Conservation (phyloP, 257 asterid genomes). For the Ballota nigra region DNA sequence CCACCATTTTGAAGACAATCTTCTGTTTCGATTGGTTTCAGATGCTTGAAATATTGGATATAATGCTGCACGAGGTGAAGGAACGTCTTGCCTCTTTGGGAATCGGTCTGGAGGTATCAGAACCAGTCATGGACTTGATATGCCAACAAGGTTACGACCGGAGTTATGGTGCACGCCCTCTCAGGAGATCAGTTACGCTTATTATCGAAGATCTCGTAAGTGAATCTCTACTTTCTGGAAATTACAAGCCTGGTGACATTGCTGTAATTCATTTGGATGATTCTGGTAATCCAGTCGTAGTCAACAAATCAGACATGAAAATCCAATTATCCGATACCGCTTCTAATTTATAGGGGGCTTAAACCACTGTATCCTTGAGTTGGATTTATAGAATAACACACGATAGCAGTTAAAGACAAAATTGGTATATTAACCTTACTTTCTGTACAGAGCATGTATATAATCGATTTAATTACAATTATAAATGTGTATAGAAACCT, state of each 20-base stretch:
- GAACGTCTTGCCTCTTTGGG: conserved; percentile 65
- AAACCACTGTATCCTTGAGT: neutral
- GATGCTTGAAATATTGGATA: conserved; percentile 81
- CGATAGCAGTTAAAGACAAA: neutral
- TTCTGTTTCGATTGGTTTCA: conserved; percentile 26
- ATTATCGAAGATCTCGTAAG: conserved; percentile 76
- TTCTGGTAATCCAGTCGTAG: conserved; percentile 70
- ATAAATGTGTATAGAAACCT: conserved; percentile 17
- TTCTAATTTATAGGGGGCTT: conserved; percentile 29
- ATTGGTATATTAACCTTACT: conserved; percentile 9
- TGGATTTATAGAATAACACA: neutral
- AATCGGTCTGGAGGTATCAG: conserved; percentile 81
- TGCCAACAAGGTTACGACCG: conserved; percentile 90
- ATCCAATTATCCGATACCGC: conserved; percentile 44
- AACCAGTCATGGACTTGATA: conserved; percentile 60
- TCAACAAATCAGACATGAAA: conserved; percentile 45
- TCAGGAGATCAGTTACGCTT: conserved; percentile 79
- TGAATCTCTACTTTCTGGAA: conserved; percentile 80
- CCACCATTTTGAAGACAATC: neutral
- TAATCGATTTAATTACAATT: conserved; percentile 20
- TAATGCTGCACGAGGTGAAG: conserved; percentile 83
- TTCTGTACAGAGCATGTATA: conserved; percentile 32
- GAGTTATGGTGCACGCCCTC: conserved; percentile 94
- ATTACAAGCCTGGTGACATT: conserved; percentile 61
- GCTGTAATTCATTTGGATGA: conserved; percentile 71